Base-by-base conservation (phyloP, 192 early-diverging fungal species). In the Backusella psychrophila region DNA sequence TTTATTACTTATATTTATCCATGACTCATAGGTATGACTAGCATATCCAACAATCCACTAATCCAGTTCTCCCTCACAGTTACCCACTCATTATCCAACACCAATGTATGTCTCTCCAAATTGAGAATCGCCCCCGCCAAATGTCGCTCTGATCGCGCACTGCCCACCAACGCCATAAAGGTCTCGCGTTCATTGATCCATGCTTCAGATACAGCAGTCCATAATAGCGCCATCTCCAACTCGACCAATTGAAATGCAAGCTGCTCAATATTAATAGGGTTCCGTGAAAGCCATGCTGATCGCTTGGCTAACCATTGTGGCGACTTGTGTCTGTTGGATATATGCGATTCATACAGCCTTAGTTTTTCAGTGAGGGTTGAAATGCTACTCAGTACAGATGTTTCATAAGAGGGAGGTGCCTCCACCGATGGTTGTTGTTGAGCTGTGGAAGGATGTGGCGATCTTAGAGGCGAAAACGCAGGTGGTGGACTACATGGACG, bases 131-230 rank as follows among this genome's bases (percentile, higher is more conserved):
- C 81, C 34, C 81, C 81, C 5, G 81, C 81, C 8, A 82, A 67
- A 59, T 82, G 81, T 17, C 77, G 66, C 52, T 79, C 74, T n/a
- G 81, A 71, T 4, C 74, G 41, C 56, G 81, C 78, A 38, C 68
- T 82, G 12, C 70, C 75, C 2, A 82, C 81, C 15, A 82, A 21
- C 2, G 74, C 71, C 12, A 82, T 53, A 78, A 78, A 82, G n/a
- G 81, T 77, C 42, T 82, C 81, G 4, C 81, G 67, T 66, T 78
- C 81, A 11, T 82, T 59, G 34, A 76, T 71, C 81, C 81, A 82
- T 1, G 77, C 29, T 65, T 82, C 77, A 23, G 81, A 65, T 15
- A 82, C 77, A 0, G 81, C 77, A 0, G 81, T 76, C 77, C 78
- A 82, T 6, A 78, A 49, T 23, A 82, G 38, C n/a, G 76, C 81